Percentiles rank a stretch among this genome's conserved stretches.
Evolutionary conservation across 768 basidiomycete genomes (phyloP).

Genomic region (Tephrocybe sp.): DNA sequence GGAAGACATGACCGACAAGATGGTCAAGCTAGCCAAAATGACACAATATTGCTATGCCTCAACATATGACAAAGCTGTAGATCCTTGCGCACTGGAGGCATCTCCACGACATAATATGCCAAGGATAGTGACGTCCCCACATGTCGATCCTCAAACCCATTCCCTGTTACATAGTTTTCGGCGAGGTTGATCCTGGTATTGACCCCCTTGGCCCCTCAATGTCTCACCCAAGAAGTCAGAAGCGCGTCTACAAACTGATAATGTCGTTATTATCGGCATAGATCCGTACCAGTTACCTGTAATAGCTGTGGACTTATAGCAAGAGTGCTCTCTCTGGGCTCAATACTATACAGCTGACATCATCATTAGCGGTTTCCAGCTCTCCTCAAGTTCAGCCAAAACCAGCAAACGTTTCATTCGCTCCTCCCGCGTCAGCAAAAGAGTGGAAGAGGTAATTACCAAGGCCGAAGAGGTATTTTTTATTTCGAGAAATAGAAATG

Average conservation of each 20-base stretch:
- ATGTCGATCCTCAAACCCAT: neutral
- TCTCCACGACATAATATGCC: conserved; percentile 86
- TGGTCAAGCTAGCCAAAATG: conserved; percentile 73
- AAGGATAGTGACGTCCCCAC: conserved; percentile 47
- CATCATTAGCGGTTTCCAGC: conserved; percentile 78
- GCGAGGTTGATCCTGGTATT: conserved; percentile 63
- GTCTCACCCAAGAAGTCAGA: conserved; percentile 58
- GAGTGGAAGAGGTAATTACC: conserved; percentile 66
- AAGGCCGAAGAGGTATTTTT: conserved; percentile 34
- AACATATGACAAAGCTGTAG: conserved; percentile 26
- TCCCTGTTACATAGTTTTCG: conserved; percentile 65
- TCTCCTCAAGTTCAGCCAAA: conserved; percentile 63
- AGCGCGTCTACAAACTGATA: too few species aligned
- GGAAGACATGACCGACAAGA: conserved; percentile 72
- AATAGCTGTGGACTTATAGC: too few species aligned
- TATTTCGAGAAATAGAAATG: neutral
- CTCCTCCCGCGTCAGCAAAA: conserved; percentile 73
- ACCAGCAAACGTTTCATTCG: conserved; percentile 74
- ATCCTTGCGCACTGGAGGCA: conserved; percentile 66
- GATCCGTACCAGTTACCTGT: too few species aligned
- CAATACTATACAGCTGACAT: too few species aligned
- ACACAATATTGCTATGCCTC: neutral
- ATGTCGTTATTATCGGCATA: too few species aligned
- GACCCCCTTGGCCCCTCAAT: conserved; percentile 56
- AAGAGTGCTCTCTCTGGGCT: conserved; percentile 89